Base-by-base conservation (phyloP, 1,139 yeast species). In the Ogataea hybrid region DNA sequence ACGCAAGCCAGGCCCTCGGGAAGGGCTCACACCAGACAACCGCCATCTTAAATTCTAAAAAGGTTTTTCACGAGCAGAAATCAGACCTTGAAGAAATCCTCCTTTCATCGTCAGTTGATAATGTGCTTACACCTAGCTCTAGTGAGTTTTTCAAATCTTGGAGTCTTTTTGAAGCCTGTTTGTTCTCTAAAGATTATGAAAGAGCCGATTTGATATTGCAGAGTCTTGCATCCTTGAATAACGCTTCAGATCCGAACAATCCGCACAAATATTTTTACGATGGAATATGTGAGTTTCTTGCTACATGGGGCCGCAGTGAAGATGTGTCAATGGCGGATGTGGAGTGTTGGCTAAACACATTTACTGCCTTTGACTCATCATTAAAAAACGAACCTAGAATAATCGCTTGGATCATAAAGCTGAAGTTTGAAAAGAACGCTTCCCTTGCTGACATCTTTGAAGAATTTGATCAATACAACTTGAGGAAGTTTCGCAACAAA, bases 111-210 rank as follows among this genome's bases (percentile, higher is more conserved):
- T 33, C 53, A 3, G 35, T 44, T 17, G 61, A 57, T 43, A 48
- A 52, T 12, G 51, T 56, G 30, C 42, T 54, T 25, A 55, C 61
- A 4, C 51, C 57, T 11, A 50, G 53, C 15, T 52, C 53, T 11
- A 42, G 53, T 1, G 84, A 81, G 47, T 75, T 79, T 25, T 68
- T 75, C 40, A 87, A 84, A 56, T 68, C 85, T 14, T 87, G 88
- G 78, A 77, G 92, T 1, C 64, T 89, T 27, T 68, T 88, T 30
- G 96, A 88, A 56, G 95, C 95, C 0, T 83, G 94, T 52, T 61
- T 90, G 29, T 75, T 79, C 35, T 74, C 86, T 25, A 75, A 75
- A 41, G 85, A 86, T 57, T 77, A 76, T 53, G 76, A 73, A 25
- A 71, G 97, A 53, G 96, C 96, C 0, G 80, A 77, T 51, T 68